phyloP scores from a whole-genome alignment of 2,329 filamentous ascomycete species.

The Monosporascus sp. region DNA sequence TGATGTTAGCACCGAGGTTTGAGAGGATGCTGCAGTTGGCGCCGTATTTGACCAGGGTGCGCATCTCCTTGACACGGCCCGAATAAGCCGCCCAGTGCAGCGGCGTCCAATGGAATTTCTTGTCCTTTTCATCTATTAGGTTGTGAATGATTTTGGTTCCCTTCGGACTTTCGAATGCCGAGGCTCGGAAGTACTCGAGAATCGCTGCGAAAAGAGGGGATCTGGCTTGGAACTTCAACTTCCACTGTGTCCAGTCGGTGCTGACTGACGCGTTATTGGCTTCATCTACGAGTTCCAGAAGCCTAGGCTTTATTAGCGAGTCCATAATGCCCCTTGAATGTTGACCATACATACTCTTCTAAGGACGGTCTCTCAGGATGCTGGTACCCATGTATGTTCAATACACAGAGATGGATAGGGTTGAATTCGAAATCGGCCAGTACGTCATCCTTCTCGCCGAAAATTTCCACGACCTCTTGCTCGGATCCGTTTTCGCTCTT shows the following conservation, averaged over 20 bases:
- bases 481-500: neutral
- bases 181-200: neutral
- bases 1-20: neutral
- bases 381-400: neutral
- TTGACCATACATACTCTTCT: neutral
- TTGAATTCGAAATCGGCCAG: neutral
- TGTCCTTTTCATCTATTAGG: neutral
- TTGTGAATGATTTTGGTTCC: neutral
- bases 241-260: neutral
- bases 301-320: neutral
- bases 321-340: neutral
- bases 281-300: neutral
- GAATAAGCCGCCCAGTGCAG: neutral
- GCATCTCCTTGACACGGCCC: neutral
- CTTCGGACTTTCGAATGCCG: neutral
- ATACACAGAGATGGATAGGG: neutral
- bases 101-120: neutral
- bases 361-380: neutral
- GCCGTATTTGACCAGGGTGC: neutral
- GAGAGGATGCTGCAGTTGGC: neutral
- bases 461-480: neutral
- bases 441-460: neutral
- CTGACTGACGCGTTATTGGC: neutral
- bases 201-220: neutral
- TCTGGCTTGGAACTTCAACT: neutral